Percentiles rank a stretch among this genome's conserved stretches.
Conservation (phyloP, 352 stramenopile species). For the Globisporangium sylvaticum region DNA sequence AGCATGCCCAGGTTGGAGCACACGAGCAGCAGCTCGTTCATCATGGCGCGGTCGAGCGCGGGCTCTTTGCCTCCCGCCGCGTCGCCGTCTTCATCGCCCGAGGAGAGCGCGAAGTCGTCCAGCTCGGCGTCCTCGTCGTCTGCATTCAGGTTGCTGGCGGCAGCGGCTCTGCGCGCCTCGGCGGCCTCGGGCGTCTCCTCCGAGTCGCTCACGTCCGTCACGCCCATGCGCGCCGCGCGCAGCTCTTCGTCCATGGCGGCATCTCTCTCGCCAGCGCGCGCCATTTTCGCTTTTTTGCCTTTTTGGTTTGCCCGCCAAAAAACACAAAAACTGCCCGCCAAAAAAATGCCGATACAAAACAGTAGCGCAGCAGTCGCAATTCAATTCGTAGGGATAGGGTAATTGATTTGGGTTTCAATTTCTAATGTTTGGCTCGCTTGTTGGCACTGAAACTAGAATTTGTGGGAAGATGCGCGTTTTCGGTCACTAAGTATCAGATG, state of each 20-base stretch:
- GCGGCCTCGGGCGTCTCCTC: slow-evolving; percentile 11
- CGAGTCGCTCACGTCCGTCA: slow-evolving; percentile 8
- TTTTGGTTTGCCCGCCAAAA: slow-evolving; percentile 2
- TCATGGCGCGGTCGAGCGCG: slow-evolving; percentile 67
- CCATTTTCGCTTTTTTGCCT: slow-evolving; percentile 1
- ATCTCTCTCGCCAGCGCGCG: slow-evolving; percentile 1
- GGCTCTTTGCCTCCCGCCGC: slow-evolving; percentile 22
- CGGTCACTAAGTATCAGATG: too few relatives aligned
- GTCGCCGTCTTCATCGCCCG: slow-evolving; percentile 37
- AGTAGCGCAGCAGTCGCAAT: neutral
- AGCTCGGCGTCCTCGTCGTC: slow-evolving; percentile 23
- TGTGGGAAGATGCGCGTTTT: neutral
- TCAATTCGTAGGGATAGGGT: neutral
- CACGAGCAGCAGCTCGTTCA: slow-evolving; percentile 85
- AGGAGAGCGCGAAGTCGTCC: slow-evolving; percentile 57
- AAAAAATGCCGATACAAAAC: neutral
- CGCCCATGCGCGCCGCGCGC: slow-evolving; percentile 2
- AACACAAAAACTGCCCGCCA: neutral
- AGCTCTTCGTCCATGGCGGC: slow-evolving; percentile 1
- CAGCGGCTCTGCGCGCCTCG: slow-evolving; percentile 10
- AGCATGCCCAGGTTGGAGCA: slow-evolving; percentile 86
- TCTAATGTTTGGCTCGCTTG: neutral
- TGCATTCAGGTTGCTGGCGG: slow-evolving; percentile 14
- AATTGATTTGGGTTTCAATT: neutral
- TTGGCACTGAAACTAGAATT: too few relatives aligned